Base-by-base conservation (phyloP, 2,329 filamentous ascomycete genomes). In the Trichophyton benhamiae region DNA sequence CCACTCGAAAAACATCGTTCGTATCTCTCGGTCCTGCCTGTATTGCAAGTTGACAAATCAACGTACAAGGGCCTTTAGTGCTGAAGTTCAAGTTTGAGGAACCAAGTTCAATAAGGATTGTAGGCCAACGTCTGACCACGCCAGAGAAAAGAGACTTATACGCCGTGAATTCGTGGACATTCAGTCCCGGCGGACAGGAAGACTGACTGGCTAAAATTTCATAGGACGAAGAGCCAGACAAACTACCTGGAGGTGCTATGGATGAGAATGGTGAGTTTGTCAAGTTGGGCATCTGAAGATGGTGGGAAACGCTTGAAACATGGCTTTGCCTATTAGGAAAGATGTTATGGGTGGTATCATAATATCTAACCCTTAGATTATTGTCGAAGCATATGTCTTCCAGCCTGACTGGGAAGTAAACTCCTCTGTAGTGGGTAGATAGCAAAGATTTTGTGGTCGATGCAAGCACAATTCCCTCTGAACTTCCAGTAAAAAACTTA, bases 51-150 rank as follows among this genome's bases (percentile, higher is more conserved):
- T 82, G 79, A 1, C 73, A 71, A 0, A 88, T 67, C 0, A 87
- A 65, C 0, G 72, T 62, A 33, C 76, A 75, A 0, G 81, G 81
- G 0, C 78, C 75, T 33, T 82, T 76, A 0, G 77, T 78, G 33
- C 80, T 82, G 63, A 88, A 82, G 63, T 87, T 87, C 2, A 89
- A 59, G 62, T 80, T 80, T 0, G 78, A 76, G 1, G 79, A 76
- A 0, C 76, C 79, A 2, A 84, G 66, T 63, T 84, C 80, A 0
- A 76, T 63, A 0, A 83, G 65, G 0, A 84, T 72, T 2, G 75
- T 72, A 0, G 73, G 68, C 79, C 81, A 82, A 4, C 80, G 74
- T 0, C 75, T 68, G 49, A 70, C 62, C 15, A 71, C 75, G 0
- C 79, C 80, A 2, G 73, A 69, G 1, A 79, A 70, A 0, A 84